These are phyloP conservation scores for Wickerhamomyces canadensis DNA, from an alignment of 805 yeast genomes.

Conservation along the genomic window DNA sequence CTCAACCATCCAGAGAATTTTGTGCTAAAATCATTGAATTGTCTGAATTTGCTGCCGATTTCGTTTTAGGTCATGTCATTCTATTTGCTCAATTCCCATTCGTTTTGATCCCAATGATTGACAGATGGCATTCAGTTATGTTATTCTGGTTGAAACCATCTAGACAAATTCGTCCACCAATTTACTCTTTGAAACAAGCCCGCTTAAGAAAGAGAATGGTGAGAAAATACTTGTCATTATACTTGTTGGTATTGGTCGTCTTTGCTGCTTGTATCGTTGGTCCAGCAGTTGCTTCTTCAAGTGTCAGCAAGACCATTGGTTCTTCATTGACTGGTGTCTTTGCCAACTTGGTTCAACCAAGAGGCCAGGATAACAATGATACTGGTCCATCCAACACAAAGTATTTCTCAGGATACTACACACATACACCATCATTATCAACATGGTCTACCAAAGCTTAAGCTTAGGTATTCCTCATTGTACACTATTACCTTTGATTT, in stretches of 20 bases:
- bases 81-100: conserved; percentile 88
- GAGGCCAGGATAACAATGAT: conserved; percentile 74
- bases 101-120: conserved; percentile 78
- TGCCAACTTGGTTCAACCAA: conserved; percentile 85
- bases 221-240: conserved; percentile 81
- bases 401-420: conserved; percentile 31
- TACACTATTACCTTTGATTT: no score
- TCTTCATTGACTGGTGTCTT: conserved; percentile 32
- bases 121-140: conserved; percentile 97
- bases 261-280: conserved; percentile 79
- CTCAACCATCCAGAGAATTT: conserved; percentile 95
- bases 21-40: conserved; percentile 89
- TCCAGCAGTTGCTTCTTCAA: conserved; percentile 80
- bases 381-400: conserved; percentile 50
- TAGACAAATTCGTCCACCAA: conserved; percentile 96
- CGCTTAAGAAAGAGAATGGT: conserved; percentile 97
- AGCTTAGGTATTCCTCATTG: not conserved
- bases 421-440: conserved; percentile 45
- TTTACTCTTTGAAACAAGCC: conserved; percentile 93
- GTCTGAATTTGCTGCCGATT: conserved; percentile 96
- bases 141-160: conserved; percentile 98
- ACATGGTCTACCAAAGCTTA: conserved; percentile 53
- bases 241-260: conserved; percentile 60
- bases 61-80: conserved; percentile 84
- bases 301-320: conserved; percentile 34